phyloP scores from a whole-genome alignment of 2,329 filamentous ascomycete species.

The Venturia nashicola region DNA sequence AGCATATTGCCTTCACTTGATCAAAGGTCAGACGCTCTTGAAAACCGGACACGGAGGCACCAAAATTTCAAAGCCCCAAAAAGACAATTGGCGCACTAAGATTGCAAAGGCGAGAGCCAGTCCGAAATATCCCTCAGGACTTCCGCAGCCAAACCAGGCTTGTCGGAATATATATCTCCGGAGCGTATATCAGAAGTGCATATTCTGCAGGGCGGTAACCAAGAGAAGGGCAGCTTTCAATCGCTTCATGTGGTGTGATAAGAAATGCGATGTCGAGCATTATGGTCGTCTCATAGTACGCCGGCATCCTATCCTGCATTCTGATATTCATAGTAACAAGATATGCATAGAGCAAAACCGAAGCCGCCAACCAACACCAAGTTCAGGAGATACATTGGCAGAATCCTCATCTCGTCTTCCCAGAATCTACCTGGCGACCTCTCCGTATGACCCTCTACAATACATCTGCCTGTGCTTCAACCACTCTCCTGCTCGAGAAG shows the following conservation, averaged over 20 bases:
- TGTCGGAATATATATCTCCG: background rate
- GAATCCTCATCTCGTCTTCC: background rate
- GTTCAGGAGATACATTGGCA: constrained; percentile 4
- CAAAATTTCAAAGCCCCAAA: background rate
- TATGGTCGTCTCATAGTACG: constrained; percentile 4
- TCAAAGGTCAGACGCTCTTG: background rate
- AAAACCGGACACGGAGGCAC: background rate
- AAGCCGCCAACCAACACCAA: background rate
- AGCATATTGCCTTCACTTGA: constrained; percentile 3
- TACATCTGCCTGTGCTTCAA: background rate
- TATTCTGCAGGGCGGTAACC: constrained; percentile 1
- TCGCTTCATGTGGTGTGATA: constrained; percentile 6
- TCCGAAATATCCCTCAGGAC: background rate
- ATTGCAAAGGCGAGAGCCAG: background rate
- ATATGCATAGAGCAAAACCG: constrained; percentile 1
- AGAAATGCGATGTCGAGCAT: constrained; percentile 2
- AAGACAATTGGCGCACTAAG: background rate
- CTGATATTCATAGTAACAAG: background rate
- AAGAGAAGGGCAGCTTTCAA: constrained; percentile 5
- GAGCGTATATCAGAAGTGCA: background rate
- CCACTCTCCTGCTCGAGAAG: background rate
- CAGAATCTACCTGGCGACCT: background rate
- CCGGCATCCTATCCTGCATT: background rate
- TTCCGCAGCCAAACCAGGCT: background rate
- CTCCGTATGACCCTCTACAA: background rate